A percentile compares a stretch with the other conserved stretches of the same genome.
These are phyloP conservation scores for Auriscalpium microsporum DNA, from an alignment of 768 basidiomycete species.

Conservation along the genomic window DNA sequence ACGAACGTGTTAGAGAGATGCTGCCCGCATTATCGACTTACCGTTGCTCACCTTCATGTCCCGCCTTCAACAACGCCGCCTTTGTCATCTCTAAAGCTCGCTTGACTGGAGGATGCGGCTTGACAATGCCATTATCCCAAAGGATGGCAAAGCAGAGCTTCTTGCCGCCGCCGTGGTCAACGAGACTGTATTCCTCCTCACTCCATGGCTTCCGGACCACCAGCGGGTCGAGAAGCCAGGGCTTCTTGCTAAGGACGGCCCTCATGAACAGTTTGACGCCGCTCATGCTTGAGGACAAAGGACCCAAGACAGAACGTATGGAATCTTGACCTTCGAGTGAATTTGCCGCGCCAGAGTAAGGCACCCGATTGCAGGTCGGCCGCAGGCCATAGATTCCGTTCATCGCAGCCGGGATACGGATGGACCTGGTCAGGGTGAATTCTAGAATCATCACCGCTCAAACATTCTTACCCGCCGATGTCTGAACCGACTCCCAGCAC, in stretches of 20 bases:
- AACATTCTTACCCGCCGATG: constrained; percentile 53
- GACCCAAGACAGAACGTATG: constrained; percentile 65
- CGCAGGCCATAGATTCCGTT: constrained; percentile 65
- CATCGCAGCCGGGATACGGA: constrained; percentile 62
- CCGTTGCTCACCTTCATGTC: constrained; percentile 35
- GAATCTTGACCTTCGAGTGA: constrained; percentile 66
- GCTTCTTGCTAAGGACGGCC: constrained; percentile 46
- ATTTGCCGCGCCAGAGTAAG: constrained; percentile 60
- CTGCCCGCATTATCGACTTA: background rate
- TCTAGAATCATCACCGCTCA: background rate
- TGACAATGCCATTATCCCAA: constrained; percentile 41
- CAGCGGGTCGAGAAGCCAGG: constrained; percentile 63
- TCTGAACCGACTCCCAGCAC: constrained; percentile 69
- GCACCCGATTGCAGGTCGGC: constrained; percentile 61
- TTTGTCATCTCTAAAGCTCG: constrained; percentile 42
- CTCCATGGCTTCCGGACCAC: constrained; percentile 52
- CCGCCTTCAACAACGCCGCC: constrained; percentile 36
- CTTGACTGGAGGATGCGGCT: constrained; percentile 43
- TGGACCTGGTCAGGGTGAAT: constrained; percentile 36
- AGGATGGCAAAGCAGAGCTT: constrained; percentile 21
- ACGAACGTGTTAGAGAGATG: constrained; percentile 2
- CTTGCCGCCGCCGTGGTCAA: constrained; percentile 47
- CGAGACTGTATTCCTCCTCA: constrained; percentile 48
- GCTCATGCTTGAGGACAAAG: constrained; percentile 47
- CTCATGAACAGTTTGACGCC: constrained; percentile 64